These are phyloP conservation scores for Diplodia intermedia DNA, from an alignment of 2,329 filamentous ascomycete genomes.

Conservation along the genomic window DNA sequence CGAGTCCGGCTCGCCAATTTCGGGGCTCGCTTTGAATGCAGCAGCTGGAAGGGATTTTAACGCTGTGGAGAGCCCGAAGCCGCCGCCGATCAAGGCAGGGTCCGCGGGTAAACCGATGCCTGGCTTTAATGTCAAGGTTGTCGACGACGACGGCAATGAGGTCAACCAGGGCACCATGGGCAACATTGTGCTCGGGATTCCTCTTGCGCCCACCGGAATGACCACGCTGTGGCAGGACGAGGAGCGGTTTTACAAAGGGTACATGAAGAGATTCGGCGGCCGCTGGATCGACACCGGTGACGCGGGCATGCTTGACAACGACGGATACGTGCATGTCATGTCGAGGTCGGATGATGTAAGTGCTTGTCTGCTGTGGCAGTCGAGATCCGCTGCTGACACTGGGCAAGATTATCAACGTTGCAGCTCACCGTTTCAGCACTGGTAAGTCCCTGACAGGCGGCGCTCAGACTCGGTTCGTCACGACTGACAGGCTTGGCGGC, in stretches of 20 bases:
- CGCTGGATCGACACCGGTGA: conserved; percentile 92
- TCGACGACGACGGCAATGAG: conserved; percentile 79
- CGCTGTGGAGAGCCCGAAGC: conserved; percentile 51
- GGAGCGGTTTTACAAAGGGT: conserved; percentile 83
- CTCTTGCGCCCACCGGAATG: conserved; percentile 84
- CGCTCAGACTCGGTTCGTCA: not conserved
- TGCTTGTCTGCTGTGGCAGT: not conserved
- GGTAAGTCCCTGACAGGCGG: conserved; percentile 58
- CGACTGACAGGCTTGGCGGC: conserved; percentile 6
- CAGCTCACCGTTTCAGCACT: conserved; percentile 87
- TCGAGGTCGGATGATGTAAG: conserved; percentile 69
- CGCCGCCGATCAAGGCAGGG: conserved; percentile 75
- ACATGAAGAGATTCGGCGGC: conserved; percentile 80
- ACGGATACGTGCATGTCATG: conserved; percentile 71
- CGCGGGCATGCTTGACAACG: conserved; percentile 81
- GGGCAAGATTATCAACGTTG: conserved; percentile 81
- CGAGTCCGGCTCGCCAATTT: conserved; percentile 73
- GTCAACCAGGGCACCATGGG: conserved; percentile 79
- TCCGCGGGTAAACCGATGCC: conserved; percentile 91
- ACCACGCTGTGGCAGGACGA: conserved; percentile 86
- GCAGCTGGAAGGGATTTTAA: conserved; percentile 64
- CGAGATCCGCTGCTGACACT: conserved; percentile 7
- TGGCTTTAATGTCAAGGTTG: conserved; percentile 84
- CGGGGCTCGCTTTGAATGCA: conserved; percentile 69
- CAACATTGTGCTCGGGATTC: conserved; percentile 85